Conservation (phyloP, 371 early-diverging fungal genomes). For the Nematocida sp. region DNA sequence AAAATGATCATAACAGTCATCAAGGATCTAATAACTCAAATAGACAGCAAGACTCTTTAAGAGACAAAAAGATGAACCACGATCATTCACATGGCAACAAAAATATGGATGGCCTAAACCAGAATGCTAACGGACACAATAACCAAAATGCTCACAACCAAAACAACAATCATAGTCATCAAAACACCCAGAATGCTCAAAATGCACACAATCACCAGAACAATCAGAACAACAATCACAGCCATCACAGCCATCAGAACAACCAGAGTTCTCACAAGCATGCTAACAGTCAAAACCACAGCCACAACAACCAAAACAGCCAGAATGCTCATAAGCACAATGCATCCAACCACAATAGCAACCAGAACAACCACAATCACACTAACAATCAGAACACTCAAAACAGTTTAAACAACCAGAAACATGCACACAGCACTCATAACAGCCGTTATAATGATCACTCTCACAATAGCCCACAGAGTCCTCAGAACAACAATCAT, state of each 20-base stretch:
- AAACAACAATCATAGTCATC: neutral
- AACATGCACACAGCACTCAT: too few relatives aligned
- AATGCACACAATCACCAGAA: neutral
- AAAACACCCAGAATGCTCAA: slow-evolving; percentile 5
- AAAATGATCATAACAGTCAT: neutral
- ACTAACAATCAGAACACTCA: neutral
- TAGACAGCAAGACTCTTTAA: too few relatives aligned
- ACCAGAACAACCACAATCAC: neutral
- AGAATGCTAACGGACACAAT: neutral
- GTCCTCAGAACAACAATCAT: too few relatives aligned
- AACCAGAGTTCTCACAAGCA: neutral
- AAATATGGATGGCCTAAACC: neutral
- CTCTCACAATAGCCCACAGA: too few relatives aligned
- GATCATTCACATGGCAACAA: neutral
- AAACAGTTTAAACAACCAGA: neutral
- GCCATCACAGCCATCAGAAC: neutral
- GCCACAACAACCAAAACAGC: neutral
- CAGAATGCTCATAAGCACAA: neutral
- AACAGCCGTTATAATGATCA: too few relatives aligned
- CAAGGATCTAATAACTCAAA: neutral
- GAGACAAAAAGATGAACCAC: neutral
- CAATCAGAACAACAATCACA: neutral
- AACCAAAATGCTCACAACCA: neutral
- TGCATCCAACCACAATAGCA: neutral
- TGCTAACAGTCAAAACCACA: neutral